phyloP scores from a whole-genome alignment of 2,329 filamentous ascomycete species.

The Iodosphaeria phyllophila region DNA sequence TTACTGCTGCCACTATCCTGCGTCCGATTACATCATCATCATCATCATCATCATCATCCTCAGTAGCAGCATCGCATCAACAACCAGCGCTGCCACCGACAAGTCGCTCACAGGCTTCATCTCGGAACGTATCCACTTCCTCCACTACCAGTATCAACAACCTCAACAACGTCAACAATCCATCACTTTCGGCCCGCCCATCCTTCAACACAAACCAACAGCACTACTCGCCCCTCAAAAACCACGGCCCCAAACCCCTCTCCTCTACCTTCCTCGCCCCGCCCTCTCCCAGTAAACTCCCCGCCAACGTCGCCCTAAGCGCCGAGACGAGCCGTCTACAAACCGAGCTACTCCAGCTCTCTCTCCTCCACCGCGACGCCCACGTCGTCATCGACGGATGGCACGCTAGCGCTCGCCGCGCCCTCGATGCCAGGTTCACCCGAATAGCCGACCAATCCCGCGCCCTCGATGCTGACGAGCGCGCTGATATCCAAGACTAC shows the following conservation, averaged over 20 bases:
- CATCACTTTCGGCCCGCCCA: too few relatives aligned
- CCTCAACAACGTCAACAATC: constrained; percentile 8
- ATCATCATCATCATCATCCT: constrained; percentile 1
- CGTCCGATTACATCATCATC: constrained; percentile 13
- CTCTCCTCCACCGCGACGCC: constrained; percentile 40
- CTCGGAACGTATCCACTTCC: too few relatives aligned
- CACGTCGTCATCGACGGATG: constrained; percentile 25
- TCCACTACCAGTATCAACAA: neutral
- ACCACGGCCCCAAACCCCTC: constrained; percentile 40
- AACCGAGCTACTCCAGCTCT: constrained; percentile 45
- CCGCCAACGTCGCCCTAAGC: constrained; percentile 37
- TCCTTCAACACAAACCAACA: constrained; percentile 46
- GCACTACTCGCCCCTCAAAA: constrained; percentile 47
- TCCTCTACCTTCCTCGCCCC: constrained; percentile 37
- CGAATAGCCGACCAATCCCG: constrained; percentile 16
- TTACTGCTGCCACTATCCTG: constrained; percentile 10
- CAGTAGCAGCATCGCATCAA: constrained; percentile 1
- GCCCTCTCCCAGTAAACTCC: constrained; percentile 40
- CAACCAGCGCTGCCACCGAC: constrained; percentile 7
- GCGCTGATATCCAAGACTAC: constrained; percentile 23
- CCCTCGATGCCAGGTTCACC: constrained; percentile 26
- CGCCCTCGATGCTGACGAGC: constrained; percentile 18
- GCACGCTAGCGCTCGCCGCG: constrained; percentile 33
- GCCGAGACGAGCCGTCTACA: constrained; percentile 40
- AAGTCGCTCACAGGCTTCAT: too few relatives aligned